phyloP scores from a whole-genome alignment of 208 protist genomes.

The Acanthamoeba castellanii region DNA sequence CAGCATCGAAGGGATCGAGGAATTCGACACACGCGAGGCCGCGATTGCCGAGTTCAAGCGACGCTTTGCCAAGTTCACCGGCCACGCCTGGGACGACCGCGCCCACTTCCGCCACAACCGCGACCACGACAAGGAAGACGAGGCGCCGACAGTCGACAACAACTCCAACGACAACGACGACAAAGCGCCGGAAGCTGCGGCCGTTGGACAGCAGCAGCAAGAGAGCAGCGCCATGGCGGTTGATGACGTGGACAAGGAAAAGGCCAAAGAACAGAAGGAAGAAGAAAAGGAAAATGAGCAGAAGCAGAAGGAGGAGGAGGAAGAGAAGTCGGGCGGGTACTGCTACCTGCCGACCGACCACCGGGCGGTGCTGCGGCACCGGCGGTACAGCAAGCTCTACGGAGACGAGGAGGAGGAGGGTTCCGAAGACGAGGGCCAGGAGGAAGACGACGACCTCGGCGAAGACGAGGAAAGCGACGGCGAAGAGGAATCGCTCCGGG shows the following conservation, averaged over 20 bases:
- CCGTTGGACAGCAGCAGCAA: background rate
- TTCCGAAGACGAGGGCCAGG: slow-evolving; percentile 12
- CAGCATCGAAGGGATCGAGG: background rate
- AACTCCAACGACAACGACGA: too few species aligned
- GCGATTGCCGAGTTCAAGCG: slow-evolving; percentile 12
- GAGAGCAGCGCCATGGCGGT: background rate
- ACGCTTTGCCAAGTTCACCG: background rate
- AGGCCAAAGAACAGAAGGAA: background rate
- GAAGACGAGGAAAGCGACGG: background rate
- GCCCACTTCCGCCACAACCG: background rate
- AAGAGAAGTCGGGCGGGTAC: background rate
- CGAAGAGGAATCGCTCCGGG: background rate
- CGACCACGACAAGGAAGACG: background rate
- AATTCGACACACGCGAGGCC: background rate
- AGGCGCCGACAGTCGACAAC: background rate
- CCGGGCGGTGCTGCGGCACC: background rate
- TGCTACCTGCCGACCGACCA: slow-evolving; percentile 19
- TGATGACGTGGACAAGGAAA: background rate
- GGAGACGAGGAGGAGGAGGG: background rate
- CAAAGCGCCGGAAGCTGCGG: background rate
- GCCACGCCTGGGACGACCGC: slow-evolving; percentile 22
- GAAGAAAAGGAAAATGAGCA: background rate
- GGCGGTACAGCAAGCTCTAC: background rate
- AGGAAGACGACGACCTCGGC: background rate
- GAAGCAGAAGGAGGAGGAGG: background rate